phyloP scores from a whole-genome alignment of 1,284 basidiomycete genomes.

The Austroboletus sp. region DNA sequence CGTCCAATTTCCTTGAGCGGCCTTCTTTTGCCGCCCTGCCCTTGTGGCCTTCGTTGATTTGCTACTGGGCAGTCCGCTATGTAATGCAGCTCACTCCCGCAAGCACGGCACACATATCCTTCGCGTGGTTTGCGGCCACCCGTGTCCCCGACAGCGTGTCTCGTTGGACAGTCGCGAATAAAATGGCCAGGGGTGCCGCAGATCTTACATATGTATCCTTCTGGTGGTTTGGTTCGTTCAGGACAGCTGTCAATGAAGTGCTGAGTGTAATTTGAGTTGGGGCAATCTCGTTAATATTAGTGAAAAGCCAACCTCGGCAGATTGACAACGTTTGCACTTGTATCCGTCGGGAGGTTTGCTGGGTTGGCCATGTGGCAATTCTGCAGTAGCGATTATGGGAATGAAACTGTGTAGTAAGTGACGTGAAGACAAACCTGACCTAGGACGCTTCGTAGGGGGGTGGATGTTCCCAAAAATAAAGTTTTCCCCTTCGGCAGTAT shows the following conservation, averaged over 20 bases:
- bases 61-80: constrained; percentile 80
- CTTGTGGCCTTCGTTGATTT: constrained; percentile 37
- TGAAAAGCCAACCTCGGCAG: constrained; percentile 52
- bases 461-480: constrained; percentile 62
- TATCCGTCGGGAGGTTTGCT: constrained; percentile 64
- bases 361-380: constrained; percentile 33
- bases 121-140: constrained; percentile 71
- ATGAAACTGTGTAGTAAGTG: neutral
- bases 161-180: constrained; percentile 79
- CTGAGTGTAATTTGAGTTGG: constrained; percentile 35
- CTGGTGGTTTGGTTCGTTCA: constrained; percentile 66
- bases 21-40: constrained; percentile 44
- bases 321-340: constrained; percentile 70
- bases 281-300: neutral
- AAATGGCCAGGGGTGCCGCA: constrained; percentile 78
- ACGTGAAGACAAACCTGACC: constrained; percentile 40
- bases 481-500: constrained; percentile 46
- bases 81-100: constrained; percentile 76
- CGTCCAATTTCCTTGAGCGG: constrained; percentile 75
- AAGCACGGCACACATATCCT: constrained; percentile 83
- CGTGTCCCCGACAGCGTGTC: constrained; percentile 66
- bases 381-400: constrained; percentile 16
- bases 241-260: constrained; percentile 75
- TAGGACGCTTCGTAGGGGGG: constrained; percentile 50
- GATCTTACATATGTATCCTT: constrained; percentile 79